These are phyloP conservation scores for Peronospora farinosa DNA, from an alignment of 352 stramenopile species.

Conservation along the genomic window DNA sequence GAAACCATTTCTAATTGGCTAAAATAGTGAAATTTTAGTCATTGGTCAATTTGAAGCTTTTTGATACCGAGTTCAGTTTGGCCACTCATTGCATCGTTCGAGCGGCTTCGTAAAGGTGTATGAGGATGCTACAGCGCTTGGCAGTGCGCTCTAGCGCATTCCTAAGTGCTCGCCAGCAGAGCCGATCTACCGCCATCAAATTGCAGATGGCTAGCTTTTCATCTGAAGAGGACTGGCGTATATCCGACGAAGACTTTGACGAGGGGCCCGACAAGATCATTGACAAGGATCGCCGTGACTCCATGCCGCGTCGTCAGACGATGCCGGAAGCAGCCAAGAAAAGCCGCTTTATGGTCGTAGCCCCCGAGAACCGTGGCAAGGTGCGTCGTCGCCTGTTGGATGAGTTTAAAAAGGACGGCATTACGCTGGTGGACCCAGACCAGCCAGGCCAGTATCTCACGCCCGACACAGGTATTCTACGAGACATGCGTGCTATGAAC, in stretches of 20 bases:
- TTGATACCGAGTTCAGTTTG: neutral
- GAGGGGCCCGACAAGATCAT: conserved; percentile 66
- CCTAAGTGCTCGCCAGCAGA: conserved; percentile 26
- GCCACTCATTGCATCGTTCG: conserved; percentile 24
- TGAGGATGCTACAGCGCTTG: conserved; percentile 61
- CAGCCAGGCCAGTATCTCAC: conserved; percentile 38
- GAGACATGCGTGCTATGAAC: conserved; percentile 65
- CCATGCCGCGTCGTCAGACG: conserved; percentile 53
- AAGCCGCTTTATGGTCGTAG: conserved; percentile 66
- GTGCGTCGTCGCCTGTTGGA: conserved; percentile 71
- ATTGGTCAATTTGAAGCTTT: neutral
- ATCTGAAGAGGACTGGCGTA: conserved; percentile 46
- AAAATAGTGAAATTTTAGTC: neutral
- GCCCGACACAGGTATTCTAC: conserved; percentile 54
- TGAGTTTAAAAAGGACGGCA: conserved; percentile 70
- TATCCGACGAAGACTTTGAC: conserved; percentile 53
- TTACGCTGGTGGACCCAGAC: conserved; percentile 55
- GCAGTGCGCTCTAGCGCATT: conserved; percentile 33
- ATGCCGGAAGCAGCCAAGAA: conserved; percentile 72
- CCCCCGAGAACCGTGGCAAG: conserved; percentile 70
- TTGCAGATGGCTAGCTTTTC: conserved; percentile 41
- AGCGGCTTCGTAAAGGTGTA: conserved; percentile 4
- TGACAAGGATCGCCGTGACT: conserved; percentile 54
- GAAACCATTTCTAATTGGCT: neutral
- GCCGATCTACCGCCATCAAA: conserved; percentile 20